These are phyloP conservation scores for Boletus fagicola DNA, from an alignment of 768 basidiomycete species.

Conservation along the genomic window DNA sequence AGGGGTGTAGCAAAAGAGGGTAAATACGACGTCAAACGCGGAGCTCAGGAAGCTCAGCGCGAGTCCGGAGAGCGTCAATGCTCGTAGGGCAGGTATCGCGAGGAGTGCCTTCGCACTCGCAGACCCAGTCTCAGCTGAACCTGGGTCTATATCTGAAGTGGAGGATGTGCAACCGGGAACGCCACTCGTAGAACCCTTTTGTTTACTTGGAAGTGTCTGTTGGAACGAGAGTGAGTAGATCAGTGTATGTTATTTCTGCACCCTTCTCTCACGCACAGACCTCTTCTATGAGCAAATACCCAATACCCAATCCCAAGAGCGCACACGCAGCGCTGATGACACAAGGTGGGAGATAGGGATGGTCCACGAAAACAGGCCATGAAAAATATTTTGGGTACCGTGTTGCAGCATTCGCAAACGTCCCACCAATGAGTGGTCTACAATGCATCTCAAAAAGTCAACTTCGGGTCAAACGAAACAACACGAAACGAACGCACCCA, in stretches of 20 bases:
- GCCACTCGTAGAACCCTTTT: neutral
- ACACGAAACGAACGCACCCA: neutral
- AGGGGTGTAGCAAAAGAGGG: conserved; percentile 60
- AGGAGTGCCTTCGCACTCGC: conserved; percentile 37
- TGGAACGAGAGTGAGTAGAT: neutral
- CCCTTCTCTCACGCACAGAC: neutral
- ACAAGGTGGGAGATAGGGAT: conserved; percentile 10
- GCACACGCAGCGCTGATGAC: neutral
- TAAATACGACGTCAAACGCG: conserved; percentile 60
- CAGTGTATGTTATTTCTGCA: neutral
- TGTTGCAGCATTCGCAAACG: conserved; percentile 8
- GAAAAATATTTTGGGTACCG: conserved; percentile 9
- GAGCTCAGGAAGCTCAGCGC: conserved; percentile 50
- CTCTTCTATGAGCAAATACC: conserved; percentile 5
- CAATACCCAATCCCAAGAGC: neutral
- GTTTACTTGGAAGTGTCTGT: conserved; percentile 7
- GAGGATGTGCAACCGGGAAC: neutral
- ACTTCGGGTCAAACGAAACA: neutral
- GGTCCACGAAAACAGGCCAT: conserved; percentile 7
- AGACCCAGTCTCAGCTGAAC: neutral
- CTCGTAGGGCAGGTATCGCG: conserved; percentile 47
- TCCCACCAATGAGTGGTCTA: conserved; percentile 11
- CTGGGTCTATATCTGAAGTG: neutral
- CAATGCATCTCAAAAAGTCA: neutral
- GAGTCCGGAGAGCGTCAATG: conserved; percentile 48